Conservation (phyloP, 495 filamentous ascomycete genomes). For the Ramalina peruviana region DNA sequence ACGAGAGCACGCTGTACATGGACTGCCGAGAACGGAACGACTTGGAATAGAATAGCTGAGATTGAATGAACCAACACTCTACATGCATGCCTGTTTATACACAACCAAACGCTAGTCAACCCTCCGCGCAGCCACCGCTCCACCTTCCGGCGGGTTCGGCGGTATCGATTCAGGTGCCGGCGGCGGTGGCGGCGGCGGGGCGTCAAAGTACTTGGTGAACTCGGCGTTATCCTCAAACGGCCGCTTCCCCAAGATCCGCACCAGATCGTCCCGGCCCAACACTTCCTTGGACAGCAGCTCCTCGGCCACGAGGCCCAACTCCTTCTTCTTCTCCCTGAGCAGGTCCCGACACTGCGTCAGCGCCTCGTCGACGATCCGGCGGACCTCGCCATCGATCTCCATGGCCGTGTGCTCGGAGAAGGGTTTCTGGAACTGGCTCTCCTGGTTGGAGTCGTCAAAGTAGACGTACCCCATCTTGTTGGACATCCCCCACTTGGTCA, state of each 20-base stretch:
- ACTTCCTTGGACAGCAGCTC: constrained; percentile 88
- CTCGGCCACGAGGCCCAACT: constrained; percentile 81
- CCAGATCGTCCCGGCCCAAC: constrained; percentile 76
- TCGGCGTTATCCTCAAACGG: constrained; percentile 74
- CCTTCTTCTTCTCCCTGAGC: constrained; percentile 69
- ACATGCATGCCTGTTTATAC: neutral
- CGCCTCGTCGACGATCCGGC: constrained; percentile 76
- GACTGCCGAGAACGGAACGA: no score
- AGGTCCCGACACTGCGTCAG: constrained; percentile 81
- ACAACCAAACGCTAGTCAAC: neutral
- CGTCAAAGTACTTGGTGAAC: constrained; percentile 84
- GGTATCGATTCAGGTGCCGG: constrained; percentile 18
- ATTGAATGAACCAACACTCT: no score
- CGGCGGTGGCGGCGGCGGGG: constrained; percentile 43
- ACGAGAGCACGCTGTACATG: no score
- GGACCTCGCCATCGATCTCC: constrained; percentile 81
- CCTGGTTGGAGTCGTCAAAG: constrained; percentile 68
- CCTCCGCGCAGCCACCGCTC: constrained; percentile 3
- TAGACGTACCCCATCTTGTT: constrained; percentile 81
- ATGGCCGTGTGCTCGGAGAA: constrained; percentile 89
- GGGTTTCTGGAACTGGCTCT: constrained; percentile 69
- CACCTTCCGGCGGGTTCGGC: constrained; percentile 3
- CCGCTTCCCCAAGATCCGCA: constrained; percentile 70
- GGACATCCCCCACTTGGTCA: constrained; percentile 96
- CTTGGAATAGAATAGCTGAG: no score